A percentile compares a stretch with the other conserved stretches of the same genome.
These are phyloP conservation scores for Cyclostephanos invisitatus DNA, from an alignment of 108 stramenopile species.

Conservation along the genomic window DNA sequence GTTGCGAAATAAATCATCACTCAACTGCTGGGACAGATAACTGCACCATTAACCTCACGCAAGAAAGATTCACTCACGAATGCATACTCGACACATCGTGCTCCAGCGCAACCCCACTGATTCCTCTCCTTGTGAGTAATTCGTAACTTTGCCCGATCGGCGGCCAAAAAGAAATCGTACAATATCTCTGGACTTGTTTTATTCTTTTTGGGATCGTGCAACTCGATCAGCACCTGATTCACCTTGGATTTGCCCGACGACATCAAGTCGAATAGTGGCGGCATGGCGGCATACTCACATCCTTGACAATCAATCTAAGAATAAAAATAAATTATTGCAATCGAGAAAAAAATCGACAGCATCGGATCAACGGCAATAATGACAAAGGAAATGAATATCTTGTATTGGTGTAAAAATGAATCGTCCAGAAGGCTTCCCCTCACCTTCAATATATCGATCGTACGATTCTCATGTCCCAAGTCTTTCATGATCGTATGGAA, in stretches of 20 bases:
- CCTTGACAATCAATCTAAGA: constrained; percentile 12
- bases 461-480: constrained; percentile 36
- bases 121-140: constrained; percentile 48
- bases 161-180: constrained; percentile 20
- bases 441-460: constrained; percentile 42
- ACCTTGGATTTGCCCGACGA: constrained; percentile 17
- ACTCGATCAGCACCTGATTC: constrained; percentile 34
- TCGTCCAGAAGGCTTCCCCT: no score
- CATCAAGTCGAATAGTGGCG: constrained; percentile 32
- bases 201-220: constrained; percentile 11
- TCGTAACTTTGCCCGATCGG: constrained; percentile 36
- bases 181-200: not conserved
- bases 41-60: constrained; percentile 19
- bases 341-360: no score
- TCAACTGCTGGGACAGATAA: constrained; percentile 18
- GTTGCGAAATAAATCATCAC: no score
- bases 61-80: constrained; percentile 30
- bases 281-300: constrained; percentile 26
- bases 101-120: constrained; percentile 26
- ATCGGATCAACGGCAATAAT: no score
- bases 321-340: no score
- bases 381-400: no score
- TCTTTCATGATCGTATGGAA: constrained; percentile 27
- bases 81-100: constrained; percentile 27
- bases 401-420: no score